Base-by-base conservation (phyloP, 768 basidiomycete species). In the Pleurotus tuber-regium region DNA sequence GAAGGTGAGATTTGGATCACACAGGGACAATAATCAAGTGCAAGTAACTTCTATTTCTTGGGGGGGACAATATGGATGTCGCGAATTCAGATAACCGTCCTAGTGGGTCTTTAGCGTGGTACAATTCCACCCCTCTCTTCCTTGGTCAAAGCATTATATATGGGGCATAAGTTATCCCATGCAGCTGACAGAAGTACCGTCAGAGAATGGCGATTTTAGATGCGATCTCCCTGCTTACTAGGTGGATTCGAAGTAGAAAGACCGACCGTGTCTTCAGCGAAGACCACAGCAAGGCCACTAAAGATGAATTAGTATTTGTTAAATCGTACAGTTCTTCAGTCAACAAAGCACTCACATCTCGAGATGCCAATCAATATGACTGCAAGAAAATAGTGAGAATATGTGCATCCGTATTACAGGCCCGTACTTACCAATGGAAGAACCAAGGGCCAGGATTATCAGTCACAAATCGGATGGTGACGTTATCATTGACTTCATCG, bases 391-490 rank as follows among this genome's bases (percentile, higher is more conserved):
- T n/a, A 24, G 43, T 51, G 12, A 29, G 24, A 53, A 30, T 8
- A 54, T 14, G 25, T 35, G 11, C 28, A n/a, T n/a, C n/a, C n/a
- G n/a, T n/a, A n/a, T n/a, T n/a, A n/a, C n/a, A n/a, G n/a, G n/a
- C n/a, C n/a, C n/a, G n/a, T n/a, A 53, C 67, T 12, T 24, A 72
- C 61, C 67, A 67, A 43, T 70, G 64, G n/a, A 70, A 40, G 46
- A 63, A 63, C 77, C 75, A 79, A 2, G 75, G 74, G 2, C 80
- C 79, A 30, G 78, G 61, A 50, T 80, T 80, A 44, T 80, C 73
- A 1, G 79, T 79, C 1, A 59, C 61, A 60, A 80, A 81, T 1
- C 80, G 67, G 52, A 83, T 71, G 0, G 75, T 73, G 18, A 74
- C 71, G 49, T 70, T 70, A 51, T 70, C 69, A 1, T 63, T 66